Percentiles rank a stretch among this genome's conserved stretches.
Evolutionary conservation across 768 basidiomycete genomes (phyloP).

Genomic region (Suillus plorans): DNA sequence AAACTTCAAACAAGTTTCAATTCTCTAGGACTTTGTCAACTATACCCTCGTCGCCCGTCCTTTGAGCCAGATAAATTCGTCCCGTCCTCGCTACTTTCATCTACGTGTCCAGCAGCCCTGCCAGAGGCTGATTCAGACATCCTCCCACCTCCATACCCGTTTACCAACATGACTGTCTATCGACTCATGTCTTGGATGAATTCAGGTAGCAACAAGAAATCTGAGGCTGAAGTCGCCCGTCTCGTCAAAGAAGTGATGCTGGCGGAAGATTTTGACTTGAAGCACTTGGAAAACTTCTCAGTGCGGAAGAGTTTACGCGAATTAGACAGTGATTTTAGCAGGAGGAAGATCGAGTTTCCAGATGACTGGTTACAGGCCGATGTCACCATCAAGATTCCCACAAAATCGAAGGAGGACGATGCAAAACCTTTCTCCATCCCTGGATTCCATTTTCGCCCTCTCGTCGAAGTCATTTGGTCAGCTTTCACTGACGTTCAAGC

Average conservation of each 20-base stretch:
- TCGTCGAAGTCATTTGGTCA: too few species aligned
- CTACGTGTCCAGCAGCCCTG: neutral
- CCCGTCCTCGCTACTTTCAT: neutral
- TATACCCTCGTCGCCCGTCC: neutral
- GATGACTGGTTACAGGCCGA: neutral
- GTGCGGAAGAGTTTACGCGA: neutral
- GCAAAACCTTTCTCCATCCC: neutral
- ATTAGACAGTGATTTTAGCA: rapidly evolving
- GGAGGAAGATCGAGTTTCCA: neutral
- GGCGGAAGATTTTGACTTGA: neutral
- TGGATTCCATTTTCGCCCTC: too few species aligned
- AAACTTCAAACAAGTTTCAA: neutral
- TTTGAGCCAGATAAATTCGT: neutral
- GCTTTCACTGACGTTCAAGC: too few species aligned
- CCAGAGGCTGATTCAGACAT: neutral
- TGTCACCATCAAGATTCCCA: neutral
- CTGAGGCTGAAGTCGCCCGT: neutral
- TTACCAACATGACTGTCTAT: constrained; percentile 1
- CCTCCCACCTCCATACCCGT: constrained; percentile 1
- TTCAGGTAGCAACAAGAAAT: constrained; percentile 3
- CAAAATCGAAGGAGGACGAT: neutral
- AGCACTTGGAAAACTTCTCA: neutral
- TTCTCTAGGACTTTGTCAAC: neutral
- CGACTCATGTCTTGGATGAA: constrained; percentile 7
- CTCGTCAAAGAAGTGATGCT: constrained; percentile 2